Percentiles rank a stretch among this genome's conserved stretches.
phyloP scores from a whole-genome alignment of 441 rosid species.

The Geranium incanum region DNA sequence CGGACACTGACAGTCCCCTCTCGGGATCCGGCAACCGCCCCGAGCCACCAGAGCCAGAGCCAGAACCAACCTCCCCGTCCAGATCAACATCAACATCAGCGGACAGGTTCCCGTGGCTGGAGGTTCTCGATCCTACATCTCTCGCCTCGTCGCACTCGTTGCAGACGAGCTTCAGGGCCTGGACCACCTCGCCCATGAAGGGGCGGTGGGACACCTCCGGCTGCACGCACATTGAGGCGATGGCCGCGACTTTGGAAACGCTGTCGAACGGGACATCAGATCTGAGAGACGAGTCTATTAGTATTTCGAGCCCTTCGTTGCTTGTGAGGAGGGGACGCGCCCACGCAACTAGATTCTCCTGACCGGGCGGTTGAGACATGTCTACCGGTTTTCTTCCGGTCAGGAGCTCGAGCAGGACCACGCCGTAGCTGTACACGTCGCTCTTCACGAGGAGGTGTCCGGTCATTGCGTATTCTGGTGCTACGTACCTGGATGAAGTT shows the following conservation, averaged over 20 bases:
- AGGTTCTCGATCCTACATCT: constrained; percentile 51
- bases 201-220: constrained; percentile 93
- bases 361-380: constrained; percentile 84
- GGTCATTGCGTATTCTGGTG: constrained; percentile 97
- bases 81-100: constrained; percentile 26
- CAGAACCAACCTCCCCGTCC: constrained; percentile 37
- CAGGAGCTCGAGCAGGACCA: constrained; percentile 90
- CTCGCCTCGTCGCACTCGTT: constrained; percentile 81
- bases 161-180: constrained; percentile 78
- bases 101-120: constrained; percentile 42
- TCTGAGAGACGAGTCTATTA: constrained; percentile 65
- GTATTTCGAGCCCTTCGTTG: constrained; percentile 61
- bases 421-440: constrained; percentile 95
- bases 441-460: constrained; percentile 98
- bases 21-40: constrained; percentile 43
- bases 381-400: constrained; percentile 83
- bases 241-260: constrained; percentile 82
- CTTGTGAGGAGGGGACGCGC: constrained; percentile 74
- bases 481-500: constrained; percentile 55
- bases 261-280: constrained; percentile 60
- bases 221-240: constrained; percentile 94
- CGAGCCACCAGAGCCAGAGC: constrained; percentile 19
- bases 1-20: constrained; percentile 50
- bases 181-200: constrained; percentile 97
- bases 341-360: constrained; percentile 89